Evolutionary conservation across 1,284 basidiomycete genomes (phyloP).

Genomic region (Austroboletus novae-zelandiae): DNA sequence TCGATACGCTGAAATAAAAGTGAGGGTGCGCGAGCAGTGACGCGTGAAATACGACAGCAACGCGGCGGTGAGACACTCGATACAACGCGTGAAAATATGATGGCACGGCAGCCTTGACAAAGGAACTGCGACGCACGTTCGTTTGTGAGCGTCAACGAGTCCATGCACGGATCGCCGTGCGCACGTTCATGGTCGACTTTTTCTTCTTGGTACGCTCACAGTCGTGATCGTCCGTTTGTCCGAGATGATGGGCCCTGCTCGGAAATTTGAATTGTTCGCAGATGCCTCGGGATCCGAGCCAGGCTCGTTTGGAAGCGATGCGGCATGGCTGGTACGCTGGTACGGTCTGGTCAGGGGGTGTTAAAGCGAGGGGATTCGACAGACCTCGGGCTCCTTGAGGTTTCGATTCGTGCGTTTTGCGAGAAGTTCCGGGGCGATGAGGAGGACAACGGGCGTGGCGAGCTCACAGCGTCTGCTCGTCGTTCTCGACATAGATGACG

Average conservation of each 20-base stretch:
- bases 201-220: slow-evolving; percentile 50
- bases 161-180: slow-evolving; percentile 69
- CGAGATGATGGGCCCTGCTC: slow-evolving; percentile 64
- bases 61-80: too few species aligned
- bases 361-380: not conserved
- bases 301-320: slow-evolving; percentile 43
- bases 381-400: slow-evolving; percentile 78
- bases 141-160: too few species aligned
- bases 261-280: slow-evolving; percentile 48
- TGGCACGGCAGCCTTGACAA: too few species aligned
- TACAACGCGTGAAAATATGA: too few species aligned
- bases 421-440: slow-evolving; percentile 49
- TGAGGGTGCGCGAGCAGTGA: too few species aligned
- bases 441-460: slow-evolving; percentile 26
- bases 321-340: slow-evolving; percentile 77
- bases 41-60: too few species aligned
- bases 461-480: slow-evolving; percentile 43
- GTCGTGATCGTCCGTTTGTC: slow-evolving; percentile 56
- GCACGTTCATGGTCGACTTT: slow-evolving; percentile 76
- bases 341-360: slow-evolving; percentile 6
- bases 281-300: slow-evolving; percentile 39
- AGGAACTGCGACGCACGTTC: too few species aligned
- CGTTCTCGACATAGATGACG: slow-evolving; percentile 20
- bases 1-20: too few species aligned
- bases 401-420: slow-evolving; percentile 74